Conservation (phyloP, 2,329 filamentous ascomycete species). For the Colletotrichum chlorophyti region DNA sequence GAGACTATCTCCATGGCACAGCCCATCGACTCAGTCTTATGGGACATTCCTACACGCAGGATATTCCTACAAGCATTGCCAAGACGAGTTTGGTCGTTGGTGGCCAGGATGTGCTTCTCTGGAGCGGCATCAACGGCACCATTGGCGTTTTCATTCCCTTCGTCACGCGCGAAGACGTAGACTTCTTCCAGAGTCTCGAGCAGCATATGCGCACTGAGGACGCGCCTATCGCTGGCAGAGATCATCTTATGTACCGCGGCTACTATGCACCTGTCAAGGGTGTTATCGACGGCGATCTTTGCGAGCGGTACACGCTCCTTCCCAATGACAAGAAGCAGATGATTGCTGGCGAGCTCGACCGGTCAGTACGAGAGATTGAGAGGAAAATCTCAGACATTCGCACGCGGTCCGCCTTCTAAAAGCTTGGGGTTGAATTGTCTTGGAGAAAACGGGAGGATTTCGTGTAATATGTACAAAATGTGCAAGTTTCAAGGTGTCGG, state of each 20-base stretch:
- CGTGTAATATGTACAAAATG: conserved; percentile 22
- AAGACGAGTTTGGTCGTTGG: conserved; percentile 91
- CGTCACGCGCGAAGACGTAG: conserved; percentile 87
- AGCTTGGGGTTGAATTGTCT: too few species aligned
- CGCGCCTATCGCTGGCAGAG: conserved; percentile 85
- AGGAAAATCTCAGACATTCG: conserved; percentile 83
- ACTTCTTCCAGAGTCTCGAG: conserved; percentile 97
- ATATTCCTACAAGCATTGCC: conserved; percentile 88
- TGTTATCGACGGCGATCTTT: conserved; percentile 94
- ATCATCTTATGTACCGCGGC: conserved; percentile 93
- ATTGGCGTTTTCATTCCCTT: conserved; percentile 95
- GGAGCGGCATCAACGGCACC: conserved; percentile 94
- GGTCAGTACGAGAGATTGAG: conserved; percentile 91
- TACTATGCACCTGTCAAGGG: conserved; percentile 98
- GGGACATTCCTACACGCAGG: conserved; percentile 88
- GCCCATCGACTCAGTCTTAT: conserved; percentile 85
- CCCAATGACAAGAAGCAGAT: conserved; percentile 90
- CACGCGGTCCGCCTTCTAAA: conserved; percentile 64
- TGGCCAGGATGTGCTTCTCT: conserved; percentile 88
- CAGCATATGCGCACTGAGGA: conserved; percentile 87
- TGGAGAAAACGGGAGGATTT: neutral
- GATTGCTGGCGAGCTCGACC: conserved; percentile 92
- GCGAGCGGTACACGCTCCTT: conserved; percentile 87
- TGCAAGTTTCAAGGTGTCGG: conserved; percentile 21
- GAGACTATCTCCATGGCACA: conserved; percentile 88